A percentile compares a stretch with the other conserved stretches of the same genome.
phyloP scores from a whole-genome alignment of 768 basidiomycete species.

The Pulveroboletus sp. region DNA sequence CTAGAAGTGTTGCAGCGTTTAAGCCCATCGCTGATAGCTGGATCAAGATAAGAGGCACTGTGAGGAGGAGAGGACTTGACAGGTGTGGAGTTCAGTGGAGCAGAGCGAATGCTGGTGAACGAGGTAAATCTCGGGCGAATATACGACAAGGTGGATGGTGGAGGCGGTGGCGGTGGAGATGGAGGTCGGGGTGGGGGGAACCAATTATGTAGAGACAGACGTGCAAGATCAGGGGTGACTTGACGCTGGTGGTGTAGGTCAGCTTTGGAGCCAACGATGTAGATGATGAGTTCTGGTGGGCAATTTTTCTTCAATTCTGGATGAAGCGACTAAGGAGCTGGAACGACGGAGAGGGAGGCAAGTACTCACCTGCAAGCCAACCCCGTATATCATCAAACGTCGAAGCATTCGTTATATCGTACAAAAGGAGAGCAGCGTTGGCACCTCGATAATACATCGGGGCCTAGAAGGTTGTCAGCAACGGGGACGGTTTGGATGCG shows the following conservation, averaged over 20 bases:
- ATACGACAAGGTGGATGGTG: conserved; percentile 35
- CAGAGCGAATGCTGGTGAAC: conserved; percentile 55
- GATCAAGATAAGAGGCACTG: conserved; percentile 59
- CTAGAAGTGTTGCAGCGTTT: conserved; percentile 49
- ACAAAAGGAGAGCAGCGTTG: conserved; percentile 88
- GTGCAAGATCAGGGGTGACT: conserved; percentile 76
- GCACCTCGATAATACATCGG: conserved; percentile 97
- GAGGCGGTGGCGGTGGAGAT: conserved; percentile 55
- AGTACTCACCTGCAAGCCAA: conserved; percentile 76
- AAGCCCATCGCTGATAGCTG: conserved; percentile 49
- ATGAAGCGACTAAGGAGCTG: conserved; percentile 6
- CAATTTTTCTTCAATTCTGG: conserved; percentile 88
- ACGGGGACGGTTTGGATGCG: conserved; percentile 12
- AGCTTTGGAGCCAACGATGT: conserved; percentile 92
- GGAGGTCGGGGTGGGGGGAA: conserved; percentile 74
- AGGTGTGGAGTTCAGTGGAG: conserved; percentile 44
- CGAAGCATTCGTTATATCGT: conserved; percentile 88
- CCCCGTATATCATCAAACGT: conserved; percentile 88
- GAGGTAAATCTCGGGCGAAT: conserved; percentile 34
- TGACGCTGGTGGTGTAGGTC: conserved; percentile 69
- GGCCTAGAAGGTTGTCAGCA: conserved; percentile 47
- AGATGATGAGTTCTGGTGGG: conserved; percentile 82
- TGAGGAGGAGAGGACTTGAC: conserved; percentile 49
- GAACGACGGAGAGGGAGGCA: not conserved
- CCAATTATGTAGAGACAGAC: conserved; percentile 82